A percentile compares a stretch with the other conserved stretches of the same genome.
These are phyloP conservation scores for Pinus albicaulis DNA, from an alignment of 75 land plant genomes.

Conservation along the genomic window DNA sequence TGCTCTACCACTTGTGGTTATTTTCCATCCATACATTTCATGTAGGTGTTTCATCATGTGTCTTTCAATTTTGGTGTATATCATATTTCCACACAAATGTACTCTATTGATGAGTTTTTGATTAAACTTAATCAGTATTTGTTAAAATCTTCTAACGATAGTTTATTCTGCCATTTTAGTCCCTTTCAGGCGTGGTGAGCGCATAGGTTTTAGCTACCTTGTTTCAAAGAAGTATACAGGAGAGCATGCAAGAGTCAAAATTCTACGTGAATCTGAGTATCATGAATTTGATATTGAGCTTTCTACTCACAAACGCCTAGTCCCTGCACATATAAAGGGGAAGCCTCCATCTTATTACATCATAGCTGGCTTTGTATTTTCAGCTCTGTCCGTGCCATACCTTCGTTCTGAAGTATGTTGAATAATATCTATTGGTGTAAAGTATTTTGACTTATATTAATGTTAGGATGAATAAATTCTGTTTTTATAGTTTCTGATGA, in stretches of 20 bases:
- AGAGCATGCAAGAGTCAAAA: conserved; percentile 68
- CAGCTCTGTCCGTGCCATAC: conserved; percentile 84
- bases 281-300: conserved; percentile 67
- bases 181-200: conserved; percentile 96
- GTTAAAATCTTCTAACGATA: background rate
- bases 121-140: no score
- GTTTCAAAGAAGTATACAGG: conserved; percentile 95
- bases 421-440: background rate
- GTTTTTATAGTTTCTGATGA: background rate
- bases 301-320: conserved; percentile 64
- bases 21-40: background rate
- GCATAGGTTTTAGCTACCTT: conserved; percentile 96
- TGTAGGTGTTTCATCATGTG: background rate
- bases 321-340: conserved; percentile 89
- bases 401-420: conserved; percentile 88
- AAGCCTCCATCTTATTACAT: conserved; percentile 94
- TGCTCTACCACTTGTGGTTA: background rate
- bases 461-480: background rate
- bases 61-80: background rate
- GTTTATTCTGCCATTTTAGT: conserved; percentile 39
- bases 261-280: conserved; percentile 64
- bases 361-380: conserved; percentile 87
- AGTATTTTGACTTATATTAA: background rate
- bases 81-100: background rate
- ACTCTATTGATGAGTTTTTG: background rate